Evolutionary conservation across 139 green algal species (phyloP).

Genomic region (Micractinium sp.): DNA sequence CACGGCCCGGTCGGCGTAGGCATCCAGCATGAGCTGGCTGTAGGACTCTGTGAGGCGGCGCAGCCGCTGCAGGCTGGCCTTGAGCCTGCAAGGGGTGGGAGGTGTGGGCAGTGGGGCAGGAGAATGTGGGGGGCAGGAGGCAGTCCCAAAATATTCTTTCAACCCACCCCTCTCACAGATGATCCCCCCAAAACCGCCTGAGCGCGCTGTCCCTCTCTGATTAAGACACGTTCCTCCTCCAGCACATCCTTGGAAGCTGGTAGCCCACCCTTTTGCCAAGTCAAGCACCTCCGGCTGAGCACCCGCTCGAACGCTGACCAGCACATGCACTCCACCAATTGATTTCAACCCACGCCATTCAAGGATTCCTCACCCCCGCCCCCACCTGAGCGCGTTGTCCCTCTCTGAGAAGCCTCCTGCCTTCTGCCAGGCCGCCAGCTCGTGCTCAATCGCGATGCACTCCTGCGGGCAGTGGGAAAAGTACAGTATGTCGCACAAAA

Average conservation of each 20-base stretch:
- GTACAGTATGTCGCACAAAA: too few species aligned
- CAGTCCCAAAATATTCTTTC: too few species aligned
- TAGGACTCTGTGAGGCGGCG: conserved; percentile 82
- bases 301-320: too few species aligned
- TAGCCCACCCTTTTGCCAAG: too few species aligned
- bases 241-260: too few species aligned
- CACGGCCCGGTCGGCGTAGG: conserved; percentile 55
- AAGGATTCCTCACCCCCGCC: neutral
- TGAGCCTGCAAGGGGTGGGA: conserved; percentile 55
- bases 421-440: conserved; percentile 87
- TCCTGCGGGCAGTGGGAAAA: conserved; percentile 68
- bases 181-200: conserved; percentile 36
- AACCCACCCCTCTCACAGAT: too few species aligned
- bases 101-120: neutral
- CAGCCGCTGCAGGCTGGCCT: conserved; percentile 85
- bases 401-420: conserved; percentile 40
- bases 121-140: too few species aligned
- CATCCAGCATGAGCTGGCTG: conserved; percentile 69
- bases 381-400: conserved; percentile 62
- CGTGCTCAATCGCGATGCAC: conserved; percentile 88
- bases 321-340: too few species aligned
- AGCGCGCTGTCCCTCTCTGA: conserved; percentile 51
- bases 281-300: too few species aligned
- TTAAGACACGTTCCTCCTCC: too few species aligned
- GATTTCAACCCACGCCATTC: too few species aligned